Percentiles rank a stretch among this genome's conserved stretches.
Evolutionary conservation across 208 protist genomes (phyloP).

Genomic region (Trypanosoma platydactyli): DNA sequence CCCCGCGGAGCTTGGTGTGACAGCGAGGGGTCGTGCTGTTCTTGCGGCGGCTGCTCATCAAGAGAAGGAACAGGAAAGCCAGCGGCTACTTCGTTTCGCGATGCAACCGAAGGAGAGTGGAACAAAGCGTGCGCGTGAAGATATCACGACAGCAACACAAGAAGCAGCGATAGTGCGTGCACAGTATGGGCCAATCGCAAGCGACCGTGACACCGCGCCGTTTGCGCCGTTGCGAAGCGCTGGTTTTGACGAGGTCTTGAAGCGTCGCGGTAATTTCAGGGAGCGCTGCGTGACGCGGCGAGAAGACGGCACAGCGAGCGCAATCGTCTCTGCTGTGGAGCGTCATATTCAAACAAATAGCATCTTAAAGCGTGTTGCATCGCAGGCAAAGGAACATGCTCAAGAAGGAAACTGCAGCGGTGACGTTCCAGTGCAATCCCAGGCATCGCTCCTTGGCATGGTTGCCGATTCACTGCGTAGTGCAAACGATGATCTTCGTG

Average conservation of each 20-base stretch:
- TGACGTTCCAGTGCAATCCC: neutral
- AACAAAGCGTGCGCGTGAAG: conserved; percentile 12
- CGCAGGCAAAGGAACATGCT: neutral
- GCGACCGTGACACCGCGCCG: conserved; percentile 8
- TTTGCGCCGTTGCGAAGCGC: conserved; percentile 19
- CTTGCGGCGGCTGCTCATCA: conserved; percentile 49
- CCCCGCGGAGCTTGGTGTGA: conserved; percentile 43
- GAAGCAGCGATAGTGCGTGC: conserved; percentile 21
- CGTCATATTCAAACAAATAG: conserved; percentile 7
- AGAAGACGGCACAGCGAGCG: conserved; percentile 15
- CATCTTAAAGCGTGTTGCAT: conserved; percentile 1
- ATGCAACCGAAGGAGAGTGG: neutral
- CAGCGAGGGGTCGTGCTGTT: conserved; percentile 48
- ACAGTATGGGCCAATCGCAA: conserved; percentile 27
- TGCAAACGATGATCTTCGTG: conserved; percentile 48
- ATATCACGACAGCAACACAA: neutral
- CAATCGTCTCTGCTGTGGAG: conserved; percentile 21
- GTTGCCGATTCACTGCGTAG: conserved; percentile 50
- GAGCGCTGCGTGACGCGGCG: conserved; percentile 9
- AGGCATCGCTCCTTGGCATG: conserved; percentile 24
- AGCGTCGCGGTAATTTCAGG: conserved; percentile 5
- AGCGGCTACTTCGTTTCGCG: conserved; percentile 39
- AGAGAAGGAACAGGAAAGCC: conserved; percentile 35
- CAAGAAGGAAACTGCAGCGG: neutral
- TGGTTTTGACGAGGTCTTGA: conserved; percentile 10